Evolutionary conservation across 257 asterid species (phyloP).

Genomic region (Solanum appendiculatum): DNA sequence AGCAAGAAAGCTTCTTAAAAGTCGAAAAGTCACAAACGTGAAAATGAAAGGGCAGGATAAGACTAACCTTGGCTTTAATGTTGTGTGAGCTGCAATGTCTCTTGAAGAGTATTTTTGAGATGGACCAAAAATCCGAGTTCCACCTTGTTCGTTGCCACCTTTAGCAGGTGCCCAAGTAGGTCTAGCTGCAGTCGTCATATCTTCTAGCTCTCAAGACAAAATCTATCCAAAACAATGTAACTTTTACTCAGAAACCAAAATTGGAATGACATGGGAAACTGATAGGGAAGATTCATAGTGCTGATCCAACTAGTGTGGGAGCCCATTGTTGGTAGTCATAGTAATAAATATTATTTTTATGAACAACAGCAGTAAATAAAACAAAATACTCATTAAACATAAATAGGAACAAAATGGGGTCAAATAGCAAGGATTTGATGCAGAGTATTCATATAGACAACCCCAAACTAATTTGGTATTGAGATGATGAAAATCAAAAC

Average conservation of each 20-base stretch:
- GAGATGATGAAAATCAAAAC: background rate
- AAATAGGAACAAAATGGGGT: background rate
- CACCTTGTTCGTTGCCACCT: constrained; percentile 98
- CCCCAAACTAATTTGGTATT: background rate
- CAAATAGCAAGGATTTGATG: background rate
- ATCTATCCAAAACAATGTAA: background rate
- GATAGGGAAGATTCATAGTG: background rate
- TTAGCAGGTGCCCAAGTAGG: constrained; percentile 99
- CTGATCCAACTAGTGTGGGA: background rate
- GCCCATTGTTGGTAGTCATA: background rate
- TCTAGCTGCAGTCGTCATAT: constrained; percentile 97
- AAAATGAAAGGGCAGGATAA: background rate
- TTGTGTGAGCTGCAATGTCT: constrained; percentile 87
- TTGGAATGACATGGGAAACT: background rate
- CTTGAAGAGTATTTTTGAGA: constrained; percentile 96
- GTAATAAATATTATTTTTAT: background rate
- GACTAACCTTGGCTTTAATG: constrained; percentile 73
- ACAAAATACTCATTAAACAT: background rate
- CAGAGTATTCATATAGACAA: background rate
- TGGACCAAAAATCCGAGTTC: constrained; percentile 89
- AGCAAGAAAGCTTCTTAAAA: background rate
- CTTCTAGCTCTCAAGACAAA: background rate
- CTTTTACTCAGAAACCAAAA: background rate
- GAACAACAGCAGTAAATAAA: background rate
- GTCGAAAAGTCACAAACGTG: background rate